Evolutionary conservation across 768 basidiomycete genomes (phyloP).

Genomic region (Podaxis carcinomalis): DNA sequence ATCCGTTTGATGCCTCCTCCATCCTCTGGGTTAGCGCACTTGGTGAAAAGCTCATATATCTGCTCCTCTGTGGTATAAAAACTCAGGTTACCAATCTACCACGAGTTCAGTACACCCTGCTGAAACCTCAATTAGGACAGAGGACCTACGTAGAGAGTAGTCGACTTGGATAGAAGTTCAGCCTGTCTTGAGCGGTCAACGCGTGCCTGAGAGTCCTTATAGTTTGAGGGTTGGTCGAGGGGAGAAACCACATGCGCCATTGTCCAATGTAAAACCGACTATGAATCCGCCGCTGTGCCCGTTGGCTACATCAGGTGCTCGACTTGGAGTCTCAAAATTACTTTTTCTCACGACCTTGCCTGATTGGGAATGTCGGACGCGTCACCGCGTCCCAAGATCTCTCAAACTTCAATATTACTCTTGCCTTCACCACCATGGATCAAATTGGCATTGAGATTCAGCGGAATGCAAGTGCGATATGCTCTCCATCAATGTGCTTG

Average conservation of each 20-base stretch:
- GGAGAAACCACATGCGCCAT: constrained; percentile 85
- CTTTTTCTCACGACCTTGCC: constrained; percentile 16
- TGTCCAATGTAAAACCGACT: constrained; percentile 14
- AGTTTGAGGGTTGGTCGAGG: constrained; percentile 93
- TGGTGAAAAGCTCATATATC: constrained; percentile 89
- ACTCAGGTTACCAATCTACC: constrained; percentile 85
- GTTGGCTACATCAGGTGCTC: neutral
- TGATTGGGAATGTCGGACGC: constrained; percentile 39
- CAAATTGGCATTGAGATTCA: constrained; percentile 85
- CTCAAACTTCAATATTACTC: constrained; percentile 16
- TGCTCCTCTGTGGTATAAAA: constrained; percentile 96
- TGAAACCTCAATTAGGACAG: constrained; percentile 12
- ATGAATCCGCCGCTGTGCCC: constrained; percentile 5
- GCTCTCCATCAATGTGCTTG: neutral
- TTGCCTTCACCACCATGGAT: constrained; percentile 56
- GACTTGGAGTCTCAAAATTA: neutral
- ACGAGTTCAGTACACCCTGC: constrained; percentile 11
- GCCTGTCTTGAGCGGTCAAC: constrained; percentile 77
- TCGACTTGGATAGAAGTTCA: constrained; percentile 77
- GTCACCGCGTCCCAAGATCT: constrained; percentile 34
- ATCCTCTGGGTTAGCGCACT: constrained; percentile 83
- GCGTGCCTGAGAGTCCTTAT: constrained; percentile 88
- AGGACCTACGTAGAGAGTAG: constrained; percentile 82
- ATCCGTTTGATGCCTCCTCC: constrained; percentile 90
- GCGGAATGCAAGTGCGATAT: constrained; percentile 55